Evolutionary conservation across 176 grass and related monocot genomes (phyloP), one percentile per base, ranked within the genome.

Genomic region (Lolium perenne): DNA sequence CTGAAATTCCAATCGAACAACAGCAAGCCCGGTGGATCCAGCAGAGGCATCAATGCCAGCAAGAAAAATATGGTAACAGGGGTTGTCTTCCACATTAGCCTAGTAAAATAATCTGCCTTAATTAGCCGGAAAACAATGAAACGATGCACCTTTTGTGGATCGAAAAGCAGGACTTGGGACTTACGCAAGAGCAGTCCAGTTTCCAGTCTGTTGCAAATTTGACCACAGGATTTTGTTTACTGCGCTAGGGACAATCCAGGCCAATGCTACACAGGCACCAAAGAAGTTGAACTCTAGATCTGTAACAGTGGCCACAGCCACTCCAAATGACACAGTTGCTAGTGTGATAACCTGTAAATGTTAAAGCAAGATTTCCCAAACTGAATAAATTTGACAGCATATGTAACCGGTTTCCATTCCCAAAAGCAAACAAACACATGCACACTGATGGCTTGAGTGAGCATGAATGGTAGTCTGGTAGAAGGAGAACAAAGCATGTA

Each of bases 161-260:
- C n/a, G 16, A 56, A 86, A 70, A 14, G 83, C 55, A 59, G 10
- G n/a, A 50, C 91, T 88, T 92, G 81, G 20, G 67, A 73, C 93
- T 91, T 98, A 98, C 93, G 96, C 96, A 59, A 98, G 96, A 0
- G 96, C 96, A 2, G 93, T 98, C 96, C 93, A 98, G 49, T 98
- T 98, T 72, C 83, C 89, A 54, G 75, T 90, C 80, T 98, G 95
- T 64, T 98, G 95, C 89, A 98, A 67, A 88, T 88, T 98, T 76
- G 95, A 98, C 95, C 95, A 98, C 38, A 98, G 85, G 76, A 98
- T 98, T 88, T 98, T 98, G 77, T 98, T 98, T 88, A 98, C 85
- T 0, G 93, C 93, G 57, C 95, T 95, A 84, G 95, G 95, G 29
- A 98, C 82, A 84, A 98, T 91, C 95, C 95, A 98, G 40, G 91